Evolutionary conservation across 768 basidiomycete species (phyloP).

Genomic region (Holtermannia corniformis): DNA sequence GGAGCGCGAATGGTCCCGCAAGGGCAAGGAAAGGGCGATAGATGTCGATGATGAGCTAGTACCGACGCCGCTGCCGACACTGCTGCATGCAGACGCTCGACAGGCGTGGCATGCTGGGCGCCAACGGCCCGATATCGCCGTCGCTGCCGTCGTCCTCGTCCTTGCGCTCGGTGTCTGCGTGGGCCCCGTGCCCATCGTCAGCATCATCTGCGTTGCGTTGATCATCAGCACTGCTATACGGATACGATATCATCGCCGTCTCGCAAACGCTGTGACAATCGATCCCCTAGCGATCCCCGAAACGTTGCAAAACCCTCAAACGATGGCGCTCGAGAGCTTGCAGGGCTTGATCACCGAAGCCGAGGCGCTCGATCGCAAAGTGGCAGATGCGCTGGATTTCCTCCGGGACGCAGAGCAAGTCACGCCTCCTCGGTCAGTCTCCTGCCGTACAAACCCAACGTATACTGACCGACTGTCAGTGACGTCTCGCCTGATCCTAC

Average conservation of each 20-base stretch:
- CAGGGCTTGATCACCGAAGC: slow-evolving; percentile 1
- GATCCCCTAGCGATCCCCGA: background rate
- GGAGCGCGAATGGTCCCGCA: background rate
- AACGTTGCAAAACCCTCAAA: slow-evolving; percentile 7
- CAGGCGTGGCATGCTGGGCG: background rate
- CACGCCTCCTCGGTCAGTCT: background rate
- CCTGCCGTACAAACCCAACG: too few relatives aligned
- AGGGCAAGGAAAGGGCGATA: background rate
- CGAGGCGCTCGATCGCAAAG: slow-evolving; percentile 5
- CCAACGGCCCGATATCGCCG: background rate
- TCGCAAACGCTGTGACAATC: background rate
- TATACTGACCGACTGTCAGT: too few relatives aligned
- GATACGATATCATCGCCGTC: too few relatives aligned
- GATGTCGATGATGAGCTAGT: too few relatives aligned
- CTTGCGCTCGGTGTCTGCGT: background rate
- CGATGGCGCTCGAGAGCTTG: slow-evolving; percentile 1
- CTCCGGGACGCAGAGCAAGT: slow-evolving; percentile 1
- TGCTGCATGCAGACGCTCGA: too few relatives aligned
- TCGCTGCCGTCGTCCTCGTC: background rate
- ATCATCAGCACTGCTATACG: too few relatives aligned
- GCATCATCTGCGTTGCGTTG: background rate
- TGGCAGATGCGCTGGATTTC: slow-evolving; percentile 1
- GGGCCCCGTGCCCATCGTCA: background rate
- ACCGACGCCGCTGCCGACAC: too few relatives aligned
- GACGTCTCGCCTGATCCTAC: background rate